A percentile compares a stretch with the other conserved stretches of the same genome.
phyloP scores from a whole-genome alignment of 2,329 filamentous ascomycete species.

The Atkinsonella hypoxylon region DNA sequence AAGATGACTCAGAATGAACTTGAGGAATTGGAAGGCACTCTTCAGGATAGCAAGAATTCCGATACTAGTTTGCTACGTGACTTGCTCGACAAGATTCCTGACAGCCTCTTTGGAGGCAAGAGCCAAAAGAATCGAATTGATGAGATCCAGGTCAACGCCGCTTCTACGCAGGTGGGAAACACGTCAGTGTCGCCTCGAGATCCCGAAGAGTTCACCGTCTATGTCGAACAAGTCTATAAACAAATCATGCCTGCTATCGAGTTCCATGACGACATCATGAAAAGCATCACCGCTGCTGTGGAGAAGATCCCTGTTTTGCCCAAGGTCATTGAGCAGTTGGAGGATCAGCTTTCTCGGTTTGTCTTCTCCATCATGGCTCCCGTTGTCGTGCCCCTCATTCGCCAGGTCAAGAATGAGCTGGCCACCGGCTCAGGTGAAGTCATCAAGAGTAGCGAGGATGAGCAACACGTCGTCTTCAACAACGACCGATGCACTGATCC shows the following conservation, averaged over 20 bases:
- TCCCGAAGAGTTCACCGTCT: slow-evolving; percentile 73
- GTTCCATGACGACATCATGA: slow-evolving; percentile 82
- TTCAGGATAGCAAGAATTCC: slow-evolving; percentile 49
- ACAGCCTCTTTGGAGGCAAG: slow-evolving; percentile 64
- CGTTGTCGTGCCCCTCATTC: slow-evolving; percentile 74
- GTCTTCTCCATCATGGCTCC: slow-evolving; percentile 88
- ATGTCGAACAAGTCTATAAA: slow-evolving; percentile 59
- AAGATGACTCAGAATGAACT: slow-evolving; percentile 88
- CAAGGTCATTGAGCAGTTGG: slow-evolving; percentile 73
- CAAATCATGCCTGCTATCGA: slow-evolving; percentile 84
- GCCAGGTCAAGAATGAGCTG: slow-evolving; percentile 78
- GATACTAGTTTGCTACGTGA: slow-evolving; percentile 68
- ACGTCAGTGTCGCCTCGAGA: slow-evolving; percentile 63
- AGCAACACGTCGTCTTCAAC: slow-evolving; percentile 79
- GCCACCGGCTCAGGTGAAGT: slow-evolving; percentile 77
- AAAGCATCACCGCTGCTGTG: slow-evolving; percentile 63
- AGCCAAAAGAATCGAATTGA: slow-evolving; percentile 66
- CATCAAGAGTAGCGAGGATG: slow-evolving; percentile 69
- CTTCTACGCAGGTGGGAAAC: slow-evolving; percentile 63
- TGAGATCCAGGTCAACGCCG: slow-evolving; percentile 66
- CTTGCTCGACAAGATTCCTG: slow-evolving; percentile 70
- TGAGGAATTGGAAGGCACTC: slow-evolving; percentile 74
- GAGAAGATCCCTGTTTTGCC: slow-evolving; percentile 78
- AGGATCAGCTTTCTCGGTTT: slow-evolving; percentile 79
- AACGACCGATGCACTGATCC: slow-evolving; percentile 68